A percentile compares a stretch with the other conserved stretches of the same genome.
phyloP scores from a whole-genome alignment of 371 early-diverging fungal genomes.

The Mortierella sp. region DNA sequence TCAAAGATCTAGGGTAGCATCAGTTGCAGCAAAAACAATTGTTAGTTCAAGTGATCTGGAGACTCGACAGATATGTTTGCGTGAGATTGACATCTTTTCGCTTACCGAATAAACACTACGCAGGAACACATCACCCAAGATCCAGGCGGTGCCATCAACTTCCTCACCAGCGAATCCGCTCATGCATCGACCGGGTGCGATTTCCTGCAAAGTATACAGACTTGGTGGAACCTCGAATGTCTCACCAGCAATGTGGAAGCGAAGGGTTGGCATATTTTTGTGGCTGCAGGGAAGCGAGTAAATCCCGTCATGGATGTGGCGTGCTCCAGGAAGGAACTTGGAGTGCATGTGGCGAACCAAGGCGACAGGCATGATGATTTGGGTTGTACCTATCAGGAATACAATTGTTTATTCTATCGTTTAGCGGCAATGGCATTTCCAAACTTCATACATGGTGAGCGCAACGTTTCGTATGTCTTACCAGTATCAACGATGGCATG shows the following conservation, averaged over 20 bases:
- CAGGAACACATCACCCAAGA: constrained; percentile 85
- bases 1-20: constrained; percentile 63
- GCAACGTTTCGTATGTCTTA: too few relatives aligned
- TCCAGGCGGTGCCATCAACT: constrained; percentile 68
- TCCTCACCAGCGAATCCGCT: constrained; percentile 73
- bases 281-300: constrained; percentile 65
- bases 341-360: constrained; percentile 79
- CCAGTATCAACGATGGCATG: constrained; percentile 72
- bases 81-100: not conserved
- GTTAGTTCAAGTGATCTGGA: not conserved
- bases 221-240: constrained; percentile 63
- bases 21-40: not conserved
- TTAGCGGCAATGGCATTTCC: not conserved
- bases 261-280: constrained; percentile 62
- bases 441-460: too few relatives aligned
- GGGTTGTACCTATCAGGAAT: constrained; percentile 70
- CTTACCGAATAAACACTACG: constrained; percentile 81
- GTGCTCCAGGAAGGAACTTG: constrained; percentile 66
- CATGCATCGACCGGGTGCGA: constrained; percentile 67
- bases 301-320: constrained; percentile 70
- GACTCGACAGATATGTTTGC: not conserved
- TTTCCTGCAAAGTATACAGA: constrained; percentile 71
- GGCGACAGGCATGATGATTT: constrained; percentile 74
- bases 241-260: constrained; percentile 63
- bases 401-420: too few relatives aligned